A percentile compares a stretch with the other conserved stretches of the same genome.
Evolutionary conservation across 345 rosid species (phyloP).

Genomic region (Salix brachista): DNA sequence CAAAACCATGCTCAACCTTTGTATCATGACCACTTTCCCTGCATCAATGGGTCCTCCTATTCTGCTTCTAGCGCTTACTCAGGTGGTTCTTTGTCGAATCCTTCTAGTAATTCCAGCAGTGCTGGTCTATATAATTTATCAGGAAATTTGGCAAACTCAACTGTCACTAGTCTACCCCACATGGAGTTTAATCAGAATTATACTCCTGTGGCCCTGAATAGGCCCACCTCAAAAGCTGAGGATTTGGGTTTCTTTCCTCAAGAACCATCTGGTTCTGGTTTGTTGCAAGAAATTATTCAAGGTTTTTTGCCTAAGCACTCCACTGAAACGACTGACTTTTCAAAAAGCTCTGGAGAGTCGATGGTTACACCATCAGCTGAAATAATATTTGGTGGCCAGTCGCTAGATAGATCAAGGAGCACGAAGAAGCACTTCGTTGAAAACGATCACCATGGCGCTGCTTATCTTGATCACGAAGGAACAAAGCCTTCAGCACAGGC

Average conservation of each 20-base stretch:
- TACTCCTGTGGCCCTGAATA: neutral
- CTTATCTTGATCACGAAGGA: constrained; percentile 5
- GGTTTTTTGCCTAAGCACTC: constrained; percentile 54
- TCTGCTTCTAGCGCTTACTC: neutral
- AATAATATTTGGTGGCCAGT: neutral
- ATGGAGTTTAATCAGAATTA: constrained; percentile 2
- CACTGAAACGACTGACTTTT: constrained; percentile 15
- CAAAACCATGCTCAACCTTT: constrained; percentile 4
- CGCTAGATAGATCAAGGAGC: constrained; percentile 11
- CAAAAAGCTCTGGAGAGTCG: neutral
- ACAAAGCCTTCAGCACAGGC: constrained; percentile 12
- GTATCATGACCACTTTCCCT: constrained; percentile 10
- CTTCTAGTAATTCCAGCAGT: neutral
- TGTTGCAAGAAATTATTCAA: constrained; percentile 73
- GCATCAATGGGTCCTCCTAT: constrained; percentile 12
- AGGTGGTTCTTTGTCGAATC: constrained; percentile 1
- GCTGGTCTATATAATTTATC: neutral
- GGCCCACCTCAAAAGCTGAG: neutral
- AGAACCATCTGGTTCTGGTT: constrained; percentile 65
- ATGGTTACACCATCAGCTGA: constrained; percentile 12
- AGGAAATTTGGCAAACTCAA: constrained; percentile 6
- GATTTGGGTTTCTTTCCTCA: constrained; percentile 40
- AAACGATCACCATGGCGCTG: neutral
- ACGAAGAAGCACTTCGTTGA: neutral
- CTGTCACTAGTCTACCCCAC: constrained; percentile 5